Evolutionary conservation across 2,329 filamentous ascomycete species (phyloP).

Genomic region (Pseudogymnoascus sp.): DNA sequence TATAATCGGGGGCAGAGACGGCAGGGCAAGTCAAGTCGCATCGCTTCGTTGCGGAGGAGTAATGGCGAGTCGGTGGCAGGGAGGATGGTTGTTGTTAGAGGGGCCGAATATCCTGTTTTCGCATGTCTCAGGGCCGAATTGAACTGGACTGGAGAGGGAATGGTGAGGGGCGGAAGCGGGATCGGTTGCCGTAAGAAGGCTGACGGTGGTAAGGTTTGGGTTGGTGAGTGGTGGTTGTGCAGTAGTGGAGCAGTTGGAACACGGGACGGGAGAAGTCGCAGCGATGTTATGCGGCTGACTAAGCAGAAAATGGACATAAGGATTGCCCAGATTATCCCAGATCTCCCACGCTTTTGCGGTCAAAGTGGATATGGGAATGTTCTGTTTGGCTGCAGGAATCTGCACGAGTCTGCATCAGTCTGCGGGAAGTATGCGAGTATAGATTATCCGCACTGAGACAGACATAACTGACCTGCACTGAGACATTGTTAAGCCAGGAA

Average conservation of each 20-base stretch:
- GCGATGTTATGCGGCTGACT: neutral
- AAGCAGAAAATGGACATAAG: neutral
- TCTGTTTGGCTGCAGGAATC: neutral
- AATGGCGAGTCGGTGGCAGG: neutral
- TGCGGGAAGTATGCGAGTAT: neutral
- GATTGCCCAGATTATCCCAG: neutral
- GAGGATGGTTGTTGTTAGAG: neutral
- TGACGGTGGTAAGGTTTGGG: neutral
- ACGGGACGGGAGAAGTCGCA: conserved; percentile 3
- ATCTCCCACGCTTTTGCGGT: neutral
- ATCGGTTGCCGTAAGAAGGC: conserved; percentile 3
- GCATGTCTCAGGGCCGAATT: neutral
- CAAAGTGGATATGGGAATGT: neutral
- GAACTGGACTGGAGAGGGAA: neutral
- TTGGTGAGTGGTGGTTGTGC: neutral
- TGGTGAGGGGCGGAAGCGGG: neutral
- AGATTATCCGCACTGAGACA: neutral
- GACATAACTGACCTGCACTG: neutral
- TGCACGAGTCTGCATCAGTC: neutral
- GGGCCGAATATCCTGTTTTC: conserved; percentile 5
- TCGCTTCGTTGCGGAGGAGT: neutral
- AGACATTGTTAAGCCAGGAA: neutral
- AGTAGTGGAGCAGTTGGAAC: neutral
- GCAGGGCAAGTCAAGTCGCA: neutral
- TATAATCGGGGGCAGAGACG: neutral